These are phyloP conservation scores for Penicillium atrosanguineum DNA, from an alignment of 495 filamentous ascomycete genomes.

Conservation along the genomic window DNA sequence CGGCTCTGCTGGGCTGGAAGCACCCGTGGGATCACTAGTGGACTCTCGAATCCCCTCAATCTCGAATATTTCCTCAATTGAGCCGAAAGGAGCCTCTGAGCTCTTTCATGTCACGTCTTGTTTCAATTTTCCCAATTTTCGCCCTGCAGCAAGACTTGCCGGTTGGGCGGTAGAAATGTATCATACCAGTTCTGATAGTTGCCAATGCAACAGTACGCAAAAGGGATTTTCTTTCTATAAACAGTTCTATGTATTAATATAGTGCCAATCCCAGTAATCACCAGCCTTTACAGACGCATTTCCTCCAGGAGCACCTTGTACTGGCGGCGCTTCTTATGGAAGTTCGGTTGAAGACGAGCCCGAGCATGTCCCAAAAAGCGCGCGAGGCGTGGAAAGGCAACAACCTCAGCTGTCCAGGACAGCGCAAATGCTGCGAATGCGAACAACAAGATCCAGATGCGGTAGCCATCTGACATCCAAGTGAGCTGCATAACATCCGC, in stretches of 20 bases:
- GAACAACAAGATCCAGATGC: conserved; percentile 64
- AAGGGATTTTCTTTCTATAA: conserved; percentile 7
- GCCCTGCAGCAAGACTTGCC: conserved; percentile 22
- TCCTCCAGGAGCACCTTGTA: conserved; percentile 80
- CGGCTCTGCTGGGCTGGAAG: conserved; percentile 88
- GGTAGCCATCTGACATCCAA: conserved; percentile 65
- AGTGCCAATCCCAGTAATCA: conserved; percentile 1
- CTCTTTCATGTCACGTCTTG: conserved; percentile 5
- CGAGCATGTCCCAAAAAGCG: conserved; percentile 60
- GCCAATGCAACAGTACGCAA: conserved; percentile 11
- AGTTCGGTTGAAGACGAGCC: conserved; percentile 50
- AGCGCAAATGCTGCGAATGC: conserved; percentile 63
- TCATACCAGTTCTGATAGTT: conserved; percentile 23
- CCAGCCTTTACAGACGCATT: conserved; percentile 51
- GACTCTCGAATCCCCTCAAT: conserved; percentile 1
- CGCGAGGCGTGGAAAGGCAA: conserved; percentile 68
- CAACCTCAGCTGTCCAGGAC: conserved; percentile 69
- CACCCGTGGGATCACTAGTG: conserved; percentile 96
- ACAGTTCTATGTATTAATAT: conserved; percentile 16
- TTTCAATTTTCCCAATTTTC: conserved; percentile 22
- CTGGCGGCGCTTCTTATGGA: conserved; percentile 73
- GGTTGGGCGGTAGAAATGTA: conserved; percentile 23
- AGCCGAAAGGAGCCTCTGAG: background rate
- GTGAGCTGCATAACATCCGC: conserved; percentile 81
- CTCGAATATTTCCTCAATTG: background rate